phyloP scores from a whole-genome alignment of 768 basidiomycete genomes.

The Suillus occidentalis region DNA sequence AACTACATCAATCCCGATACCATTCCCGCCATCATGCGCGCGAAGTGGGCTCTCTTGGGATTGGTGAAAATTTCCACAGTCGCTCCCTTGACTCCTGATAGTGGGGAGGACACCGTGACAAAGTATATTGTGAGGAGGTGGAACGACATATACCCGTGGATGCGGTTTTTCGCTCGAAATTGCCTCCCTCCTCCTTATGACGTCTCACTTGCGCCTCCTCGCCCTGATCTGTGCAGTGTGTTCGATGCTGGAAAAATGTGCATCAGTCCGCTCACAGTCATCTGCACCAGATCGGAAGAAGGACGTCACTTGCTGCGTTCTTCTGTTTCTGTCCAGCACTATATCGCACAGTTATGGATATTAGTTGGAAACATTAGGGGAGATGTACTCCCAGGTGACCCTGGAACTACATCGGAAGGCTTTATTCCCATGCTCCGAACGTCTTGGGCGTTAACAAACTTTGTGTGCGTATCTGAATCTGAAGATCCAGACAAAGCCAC shows the following conservation, averaged over 20 bases:
- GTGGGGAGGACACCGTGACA: background rate
- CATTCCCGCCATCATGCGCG: background rate
- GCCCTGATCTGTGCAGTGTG: background rate
- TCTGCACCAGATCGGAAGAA: background rate
- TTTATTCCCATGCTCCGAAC: background rate
- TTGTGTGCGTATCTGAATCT: background rate
- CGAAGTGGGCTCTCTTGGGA: background rate
- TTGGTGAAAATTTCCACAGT: background rate
- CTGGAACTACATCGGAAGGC: background rate
- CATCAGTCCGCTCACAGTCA: background rate
- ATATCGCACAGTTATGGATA: background rate
- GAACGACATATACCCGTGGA: background rate
- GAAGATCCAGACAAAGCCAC: background rate
- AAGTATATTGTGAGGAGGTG: background rate
- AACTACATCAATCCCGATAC: background rate
- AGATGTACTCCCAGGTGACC: background rate
- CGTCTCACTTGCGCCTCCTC: background rate
- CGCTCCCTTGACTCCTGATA: too few species aligned
- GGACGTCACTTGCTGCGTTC: background rate
- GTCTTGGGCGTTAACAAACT: background rate
- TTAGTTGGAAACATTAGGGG: background rate
- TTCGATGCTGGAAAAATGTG: background rate
- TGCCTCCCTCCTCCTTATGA: conserved; percentile 2
- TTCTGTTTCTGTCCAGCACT: background rate
- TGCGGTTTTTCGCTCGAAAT: background rate